Conservation (phyloP, 225 moss, liverwort and hornwort genomes). For the Lunularia cruciata region DNA sequence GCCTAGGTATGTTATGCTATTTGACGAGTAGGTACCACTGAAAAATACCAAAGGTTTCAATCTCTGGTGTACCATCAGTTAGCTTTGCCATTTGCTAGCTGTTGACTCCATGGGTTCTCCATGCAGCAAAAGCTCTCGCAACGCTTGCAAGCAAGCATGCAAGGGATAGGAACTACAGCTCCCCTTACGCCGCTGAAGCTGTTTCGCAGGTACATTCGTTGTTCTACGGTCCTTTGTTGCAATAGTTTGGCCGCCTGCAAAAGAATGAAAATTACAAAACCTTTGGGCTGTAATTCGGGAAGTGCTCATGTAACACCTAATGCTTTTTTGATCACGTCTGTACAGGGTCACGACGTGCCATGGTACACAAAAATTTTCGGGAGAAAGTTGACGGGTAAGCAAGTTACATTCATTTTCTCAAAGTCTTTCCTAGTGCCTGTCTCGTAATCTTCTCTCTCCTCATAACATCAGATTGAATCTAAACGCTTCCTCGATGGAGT, state of each 20-base stretch:
- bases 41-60: not conserved
- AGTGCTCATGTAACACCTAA: not conserved
- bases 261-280: not conserved
- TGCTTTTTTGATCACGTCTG: not conserved
- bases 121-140: constrained; percentile 78
- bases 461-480: too few species aligned
- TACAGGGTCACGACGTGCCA: constrained; percentile 76
- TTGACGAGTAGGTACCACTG: not conserved
- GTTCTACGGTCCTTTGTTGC: not conserved
- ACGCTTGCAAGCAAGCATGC: constrained; percentile 76
- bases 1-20: constrained; percentile 50
- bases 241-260: not conserved
- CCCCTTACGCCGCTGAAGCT: constrained; percentile 85
- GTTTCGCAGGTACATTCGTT: constrained; percentile 52
- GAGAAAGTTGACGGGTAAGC: constrained; percentile 64
- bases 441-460: too few species aligned
- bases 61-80: not conserved
- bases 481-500: too few species aligned
- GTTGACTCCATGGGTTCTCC: too few species aligned
- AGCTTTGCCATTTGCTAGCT: constrained; percentile 10
- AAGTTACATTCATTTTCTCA: too few species aligned
- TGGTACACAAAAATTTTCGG: constrained; percentile 74
- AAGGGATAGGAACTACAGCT: constrained; percentile 65
- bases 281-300: not conserved
- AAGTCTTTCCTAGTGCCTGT: too few species aligned